These are phyloP conservation scores for Royoungia palumana DNA, from an alignment of 768 basidiomycete species.

Conservation along the genomic window DNA sequence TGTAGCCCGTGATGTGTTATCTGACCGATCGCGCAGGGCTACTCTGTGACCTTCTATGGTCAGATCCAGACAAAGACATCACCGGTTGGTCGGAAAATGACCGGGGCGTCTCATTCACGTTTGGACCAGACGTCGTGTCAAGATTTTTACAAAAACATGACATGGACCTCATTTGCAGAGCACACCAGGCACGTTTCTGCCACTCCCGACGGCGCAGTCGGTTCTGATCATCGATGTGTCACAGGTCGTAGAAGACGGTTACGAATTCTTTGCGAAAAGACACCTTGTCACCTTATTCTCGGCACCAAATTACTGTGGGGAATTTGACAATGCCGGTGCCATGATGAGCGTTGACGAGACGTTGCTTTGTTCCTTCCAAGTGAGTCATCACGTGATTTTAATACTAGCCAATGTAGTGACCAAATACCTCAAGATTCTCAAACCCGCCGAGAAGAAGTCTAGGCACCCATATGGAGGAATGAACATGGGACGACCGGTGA, in stretches of 20 bases:
- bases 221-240: slow-evolving; percentile 1
- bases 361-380: slow-evolving; percentile 96
- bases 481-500: slow-evolving; percentile 85
- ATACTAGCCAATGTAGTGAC: neutral
- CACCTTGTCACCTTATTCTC: slow-evolving; percentile 97
- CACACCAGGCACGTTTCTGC: slow-evolving; percentile 76
- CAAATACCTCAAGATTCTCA: slow-evolving; percentile 68
- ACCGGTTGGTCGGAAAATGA: slow-evolving; percentile 99
- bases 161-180: slow-evolving; percentile 98
- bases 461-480: slow-evolving; percentile 88
- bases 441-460: slow-evolving; percentile 98
- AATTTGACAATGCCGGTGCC: slow-evolving; percentile 98
- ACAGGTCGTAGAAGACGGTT: slow-evolving; percentile 97
- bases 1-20: neutral
- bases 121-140: slow-evolving; percentile 96
- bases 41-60: slow-evolving; percentile 96
- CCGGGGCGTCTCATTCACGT: slow-evolving; percentile 97
- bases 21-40: slow-evolving; percentile 52
- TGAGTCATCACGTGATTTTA: slow-evolving; percentile 35
- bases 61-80: slow-evolving; percentile 99
- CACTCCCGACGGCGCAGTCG: neutral
- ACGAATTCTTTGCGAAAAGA: slow-evolving; percentile 98
- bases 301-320: slow-evolving; percentile 91
- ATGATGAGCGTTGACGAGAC: slow-evolving; percentile 99
- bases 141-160: slow-evolving; percentile 99